Conservation (phyloP, 2,329 filamentous ascomycete species). For the Colletotrichum sp. region DNA sequence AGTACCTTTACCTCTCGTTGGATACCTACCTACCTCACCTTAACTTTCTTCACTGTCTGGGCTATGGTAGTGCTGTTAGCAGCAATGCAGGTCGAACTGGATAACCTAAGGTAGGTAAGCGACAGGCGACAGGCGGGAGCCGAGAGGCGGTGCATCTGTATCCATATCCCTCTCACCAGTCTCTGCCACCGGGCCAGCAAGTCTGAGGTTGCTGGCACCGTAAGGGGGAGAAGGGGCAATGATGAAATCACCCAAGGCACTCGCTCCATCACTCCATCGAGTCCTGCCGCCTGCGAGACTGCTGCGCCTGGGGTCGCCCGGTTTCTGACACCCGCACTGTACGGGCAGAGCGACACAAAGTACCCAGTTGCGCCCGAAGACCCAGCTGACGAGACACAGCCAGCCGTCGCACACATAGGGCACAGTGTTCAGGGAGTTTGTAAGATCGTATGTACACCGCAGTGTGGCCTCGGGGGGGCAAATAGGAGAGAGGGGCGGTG, state of each 20-base stretch:
- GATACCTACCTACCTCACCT: background rate
- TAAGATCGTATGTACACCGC: rapidly evolving
- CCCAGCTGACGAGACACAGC: background rate
- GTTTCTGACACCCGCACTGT: slow-evolving; percentile 15
- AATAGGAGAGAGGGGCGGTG: background rate
- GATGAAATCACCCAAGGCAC: slow-evolving; percentile 22
- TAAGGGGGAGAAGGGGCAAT: background rate
- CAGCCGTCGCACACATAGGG: background rate
- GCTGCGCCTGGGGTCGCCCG: slow-evolving; percentile 1
- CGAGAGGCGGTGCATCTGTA: background rate
- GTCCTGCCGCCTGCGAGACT: background rate
- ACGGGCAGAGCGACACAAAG: slow-evolving; percentile 13
- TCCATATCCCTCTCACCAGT: background rate
- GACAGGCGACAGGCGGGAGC: background rate
- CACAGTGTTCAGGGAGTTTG: background rate
- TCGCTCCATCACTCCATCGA: background rate
- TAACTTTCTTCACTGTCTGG: background rate
- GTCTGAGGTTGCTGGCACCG: background rate
- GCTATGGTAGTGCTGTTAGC: background rate
- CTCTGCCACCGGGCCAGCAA: background rate
- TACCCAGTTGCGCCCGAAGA: background rate
- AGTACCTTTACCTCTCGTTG: background rate
- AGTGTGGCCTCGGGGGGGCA: background rate
- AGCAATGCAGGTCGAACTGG: background rate
- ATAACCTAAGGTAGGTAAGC: background rate